Evolutionary conservation across 2,329 filamentous ascomycete genomes (phyloP).

Genomic region (Coniochaeta sp.): DNA sequence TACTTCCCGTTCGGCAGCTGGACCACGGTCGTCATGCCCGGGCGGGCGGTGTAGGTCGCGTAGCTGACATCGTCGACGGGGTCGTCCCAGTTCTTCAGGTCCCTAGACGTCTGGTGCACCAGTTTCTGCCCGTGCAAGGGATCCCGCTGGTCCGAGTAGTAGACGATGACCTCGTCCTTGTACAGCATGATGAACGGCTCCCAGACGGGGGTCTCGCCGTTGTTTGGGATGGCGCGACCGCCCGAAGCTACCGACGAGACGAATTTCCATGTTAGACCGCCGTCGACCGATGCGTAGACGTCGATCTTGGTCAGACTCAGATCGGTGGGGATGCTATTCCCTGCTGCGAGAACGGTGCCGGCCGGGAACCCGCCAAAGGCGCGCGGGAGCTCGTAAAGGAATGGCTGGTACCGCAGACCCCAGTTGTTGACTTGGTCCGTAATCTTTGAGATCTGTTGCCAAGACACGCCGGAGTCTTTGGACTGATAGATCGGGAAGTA

Average conservation of each 20-base stretch:
- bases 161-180: slow-evolving; percentile 52
- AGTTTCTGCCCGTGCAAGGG: slow-evolving; percentile 61
- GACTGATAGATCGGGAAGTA: slow-evolving; percentile 48
- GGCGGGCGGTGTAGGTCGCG: slow-evolving; percentile 52
- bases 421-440: slow-evolving; percentile 56
- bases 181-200: slow-evolving; percentile 60
- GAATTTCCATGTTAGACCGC: slow-evolving; percentile 57
- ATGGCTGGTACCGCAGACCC: slow-evolving; percentile 64
- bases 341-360: slow-evolving; percentile 57
- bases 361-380: slow-evolving; percentile 48
- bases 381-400: slow-evolving; percentile 55
- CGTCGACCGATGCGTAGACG: slow-evolving; percentile 57
- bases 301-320: slow-evolving; percentile 60
- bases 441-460: slow-evolving; percentile 56
- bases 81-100: slow-evolving; percentile 53
- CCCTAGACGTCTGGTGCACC: slow-evolving; percentile 52
- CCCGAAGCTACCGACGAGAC: slow-evolving; percentile 58
- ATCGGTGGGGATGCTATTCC: slow-evolving; percentile 48
- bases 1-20: slow-evolving; percentile 51
- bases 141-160: slow-evolving; percentile 67
- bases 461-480: slow-evolving; percentile 47
- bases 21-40: slow-evolving; percentile 50
- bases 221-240: slow-evolving; percentile 52
- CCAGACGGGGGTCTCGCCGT: slow-evolving; percentile 64
- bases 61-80: slow-evolving; percentile 58